Evolutionary conservation across 1,284 basidiomycete genomes (phyloP), one percentile per base, ranked within the genome.

Genomic region (Pholiota adiposa): DNA sequence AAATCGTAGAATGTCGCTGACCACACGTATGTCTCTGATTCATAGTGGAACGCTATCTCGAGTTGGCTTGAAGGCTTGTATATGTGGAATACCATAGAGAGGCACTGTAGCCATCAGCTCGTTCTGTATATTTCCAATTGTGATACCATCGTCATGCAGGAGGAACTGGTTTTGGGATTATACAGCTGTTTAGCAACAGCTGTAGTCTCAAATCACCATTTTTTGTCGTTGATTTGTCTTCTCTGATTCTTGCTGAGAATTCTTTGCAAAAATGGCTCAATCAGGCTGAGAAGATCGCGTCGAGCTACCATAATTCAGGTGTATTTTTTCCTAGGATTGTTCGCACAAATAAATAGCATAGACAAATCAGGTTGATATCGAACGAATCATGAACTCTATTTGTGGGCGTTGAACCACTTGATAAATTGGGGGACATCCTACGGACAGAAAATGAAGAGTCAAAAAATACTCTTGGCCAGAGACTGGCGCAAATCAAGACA

Each of bases 1-100:
- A 3, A 9, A 14, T 16, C 25, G 9, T 33, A n/a, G 48, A 27
- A 33, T 44, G n/a, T 6, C 57, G 29, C 50, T 58, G 29, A 29
- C 57, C 27, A 9, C 29, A 16, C 4, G 9, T 38, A n/a, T n/a
- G n/a, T n/a, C n/a, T n/a, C n/a, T n/a, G 27, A 16, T 56, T 46
- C 36, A 60, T 2, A 94, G 93, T 95, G 67, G 91, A 93, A 69
- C 83, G 93, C 63, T 96, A 95, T 72, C 78, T 95, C 27, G 93
- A 96, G 67, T 80, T 94, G 53, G 90, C 85, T 38, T 94, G 76
- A 36, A 3, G 7, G 9, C 25, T 19, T 21, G n/a, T 29, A 29
- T 33, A 33, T 7, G 4, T 33, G 11, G 27, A 25, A 18, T 5
- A 31, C 5, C 29, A 31, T 31, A 11, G 4, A 31, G 4, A 31